These are phyloP conservation scores for Musa beccarii DNA, from an alignment of 176 grass and related monocot species.

Conservation along the genomic window DNA sequence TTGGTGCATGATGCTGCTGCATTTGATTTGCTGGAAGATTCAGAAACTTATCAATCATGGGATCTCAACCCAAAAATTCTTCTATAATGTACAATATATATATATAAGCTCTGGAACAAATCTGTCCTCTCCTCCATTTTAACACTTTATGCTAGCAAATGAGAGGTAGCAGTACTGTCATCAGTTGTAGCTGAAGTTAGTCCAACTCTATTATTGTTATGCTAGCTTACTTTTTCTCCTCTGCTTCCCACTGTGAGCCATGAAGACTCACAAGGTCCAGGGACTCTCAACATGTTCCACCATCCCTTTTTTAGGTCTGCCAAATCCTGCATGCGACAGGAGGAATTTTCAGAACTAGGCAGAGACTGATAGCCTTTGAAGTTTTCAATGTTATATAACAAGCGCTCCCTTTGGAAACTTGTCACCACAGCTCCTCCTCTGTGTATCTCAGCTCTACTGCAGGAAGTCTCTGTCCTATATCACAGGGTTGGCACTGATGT, in stretches of 20 bases:
- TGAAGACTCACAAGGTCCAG: neutral
- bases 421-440: too few relatives aligned
- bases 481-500: neutral
- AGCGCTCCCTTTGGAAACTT: neutral
- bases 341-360: constrained; percentile 30
- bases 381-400: constrained; percentile 11
- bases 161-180: too few relatives aligned
- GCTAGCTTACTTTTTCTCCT: neutral
- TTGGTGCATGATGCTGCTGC: too few relatives aligned
- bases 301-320: constrained; percentile 10
- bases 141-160: too few relatives aligned
- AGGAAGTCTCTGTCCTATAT: neutral
- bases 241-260: neutral
- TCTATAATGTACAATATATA: too few relatives aligned
- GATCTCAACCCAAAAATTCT: too few relatives aligned
- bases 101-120: too few relatives aligned
- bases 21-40: too few relatives aligned
- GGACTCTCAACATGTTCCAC: neutral
- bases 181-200: neutral
- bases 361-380: neutral
- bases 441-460: neutral
- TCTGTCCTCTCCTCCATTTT: too few relatives aligned
- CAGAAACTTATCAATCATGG: too few relatives aligned
- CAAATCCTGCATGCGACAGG: constrained; percentile 23
- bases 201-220: neutral